Conservation (phyloP, 805 yeast genomes). For the Cyberlindnera veronae region DNA sequence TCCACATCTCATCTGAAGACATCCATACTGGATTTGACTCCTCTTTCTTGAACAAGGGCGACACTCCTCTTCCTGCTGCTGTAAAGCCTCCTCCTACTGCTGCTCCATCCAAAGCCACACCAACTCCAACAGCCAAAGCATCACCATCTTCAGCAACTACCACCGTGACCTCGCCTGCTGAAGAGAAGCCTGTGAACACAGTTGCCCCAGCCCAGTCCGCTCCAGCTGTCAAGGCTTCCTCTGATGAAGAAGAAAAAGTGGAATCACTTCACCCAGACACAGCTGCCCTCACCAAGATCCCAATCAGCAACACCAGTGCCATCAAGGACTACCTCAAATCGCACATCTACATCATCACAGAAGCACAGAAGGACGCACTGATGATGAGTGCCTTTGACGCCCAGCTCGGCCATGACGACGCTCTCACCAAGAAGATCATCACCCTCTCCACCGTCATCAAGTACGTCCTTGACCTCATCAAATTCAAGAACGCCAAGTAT, state of each 20-base stretch:
- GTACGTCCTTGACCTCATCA: constrained; percentile 48
- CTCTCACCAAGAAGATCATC: constrained; percentile 59
- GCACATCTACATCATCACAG: constrained; percentile 67
- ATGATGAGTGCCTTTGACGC: constrained; percentile 89
- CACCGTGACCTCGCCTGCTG: no score
- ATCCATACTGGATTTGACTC: constrained; percentile 89
- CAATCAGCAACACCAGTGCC: constrained; percentile 42
- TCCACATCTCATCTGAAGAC: constrained; percentile 85
- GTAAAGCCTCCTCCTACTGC: background rate
- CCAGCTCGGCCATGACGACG: constrained; percentile 59
- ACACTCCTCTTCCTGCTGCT: constrained; percentile 8
- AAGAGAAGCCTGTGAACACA: no score
- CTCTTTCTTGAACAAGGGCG: constrained; percentile 68
- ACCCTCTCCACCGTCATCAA: constrained; percentile 79
- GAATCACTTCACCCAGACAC: constrained; percentile 19
- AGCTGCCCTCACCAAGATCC: constrained; percentile 52
- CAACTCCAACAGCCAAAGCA: constrained; percentile 1
- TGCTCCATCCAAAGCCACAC: constrained; percentile 8
- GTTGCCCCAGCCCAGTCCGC: background rate
- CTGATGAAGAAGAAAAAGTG: constrained; percentile 10
- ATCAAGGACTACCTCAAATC: constrained; percentile 49
- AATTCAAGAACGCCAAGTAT: constrained; percentile 33
- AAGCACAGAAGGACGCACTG: constrained; percentile 86
- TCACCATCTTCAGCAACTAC: background rate
- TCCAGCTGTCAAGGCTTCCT: no score